These are phyloP conservation scores for Trichosporon inkin DNA, from an alignment of 1,284 basidiomycete genomes.

Conservation along the genomic window DNA sequence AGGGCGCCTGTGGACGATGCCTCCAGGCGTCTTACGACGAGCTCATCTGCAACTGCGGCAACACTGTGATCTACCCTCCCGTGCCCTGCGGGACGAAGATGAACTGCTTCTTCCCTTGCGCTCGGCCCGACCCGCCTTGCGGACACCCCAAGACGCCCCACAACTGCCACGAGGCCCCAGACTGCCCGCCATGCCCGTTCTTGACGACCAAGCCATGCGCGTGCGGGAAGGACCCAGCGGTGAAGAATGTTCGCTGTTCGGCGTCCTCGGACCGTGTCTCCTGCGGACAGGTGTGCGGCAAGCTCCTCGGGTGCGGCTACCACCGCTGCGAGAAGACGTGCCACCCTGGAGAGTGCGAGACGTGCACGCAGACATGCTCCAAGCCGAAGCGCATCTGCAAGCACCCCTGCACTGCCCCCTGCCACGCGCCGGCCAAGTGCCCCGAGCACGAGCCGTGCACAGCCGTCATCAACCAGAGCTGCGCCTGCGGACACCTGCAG, in stretches of 20 bases:
- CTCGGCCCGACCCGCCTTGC: constrained; percentile 65
- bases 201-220: constrained; percentile 73
- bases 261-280: constrained; percentile 65
- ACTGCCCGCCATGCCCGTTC: constrained; percentile 79
- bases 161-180: constrained; percentile 65
- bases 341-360: constrained; percentile 71
- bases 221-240: constrained; percentile 70
- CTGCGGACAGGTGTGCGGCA: constrained; percentile 75
- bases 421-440: constrained; percentile 81
- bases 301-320: constrained; percentile 72
- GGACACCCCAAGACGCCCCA: constrained; percentile 75
- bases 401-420: constrained; percentile 69
- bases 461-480: constrained; percentile 59
- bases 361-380: constrained; percentile 69
- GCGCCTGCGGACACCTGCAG: constrained; percentile 73
- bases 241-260: constrained; percentile 62
- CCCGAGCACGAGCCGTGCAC: constrained; percentile 72
- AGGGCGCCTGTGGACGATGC: constrained; percentile 72
- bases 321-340: constrained; percentile 76
- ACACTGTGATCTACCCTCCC: constrained; percentile 64
- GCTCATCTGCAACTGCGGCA: constrained; percentile 74
- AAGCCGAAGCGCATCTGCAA: constrained; percentile 75
- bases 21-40: constrained; percentile 84
- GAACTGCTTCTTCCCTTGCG: constrained; percentile 71
- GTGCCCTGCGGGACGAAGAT: constrained; percentile 65